A percentile compares a stretch with the other conserved stretches of the same genome.
Conservation (phyloP, 2,329 filamentous ascomycete species). For the Fusarium xyrophilum region DNA sequence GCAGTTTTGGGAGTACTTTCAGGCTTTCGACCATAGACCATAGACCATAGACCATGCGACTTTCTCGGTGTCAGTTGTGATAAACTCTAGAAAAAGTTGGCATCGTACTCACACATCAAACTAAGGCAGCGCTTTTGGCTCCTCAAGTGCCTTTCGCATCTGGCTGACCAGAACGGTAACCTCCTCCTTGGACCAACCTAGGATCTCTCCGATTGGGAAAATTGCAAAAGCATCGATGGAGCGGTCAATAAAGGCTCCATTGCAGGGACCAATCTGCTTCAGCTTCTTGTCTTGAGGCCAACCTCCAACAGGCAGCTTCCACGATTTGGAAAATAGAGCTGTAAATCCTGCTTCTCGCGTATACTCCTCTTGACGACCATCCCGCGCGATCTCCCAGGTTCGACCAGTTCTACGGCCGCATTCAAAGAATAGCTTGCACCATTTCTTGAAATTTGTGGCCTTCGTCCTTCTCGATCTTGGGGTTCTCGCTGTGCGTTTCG, state of each 20-base stretch:
- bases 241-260: constrained; percentile 21
- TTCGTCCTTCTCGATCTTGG: constrained; percentile 18
- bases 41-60: constrained; percentile 23
- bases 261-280: constrained; percentile 24
- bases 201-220: constrained; percentile 20
- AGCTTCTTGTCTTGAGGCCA: constrained; percentile 31
- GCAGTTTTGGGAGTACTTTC: background rate
- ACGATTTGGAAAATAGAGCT: constrained; percentile 22
- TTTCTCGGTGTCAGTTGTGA: background rate
- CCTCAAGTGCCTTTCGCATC: constrained; percentile 22
- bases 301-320: constrained; percentile 19
- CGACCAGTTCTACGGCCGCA: constrained; percentile 39
- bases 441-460: constrained; percentile 31
- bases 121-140: background rate
- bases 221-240: constrained; percentile 29
- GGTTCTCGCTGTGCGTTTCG: constrained; percentile 25
- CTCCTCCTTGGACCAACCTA: constrained; percentile 26
- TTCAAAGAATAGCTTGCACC: constrained; percentile 31
- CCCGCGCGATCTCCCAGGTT: constrained; percentile 37
- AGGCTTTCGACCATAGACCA: constrained; percentile 26
- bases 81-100: background rate
- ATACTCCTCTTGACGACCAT: constrained; percentile 29
- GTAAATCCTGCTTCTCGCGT: constrained; percentile 33
- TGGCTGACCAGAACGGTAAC: constrained; percentile 16
- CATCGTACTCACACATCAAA: background rate